phyloP scores from a whole-genome alignment of 257 asterid species.

The Solanum dulcamara region DNA sequence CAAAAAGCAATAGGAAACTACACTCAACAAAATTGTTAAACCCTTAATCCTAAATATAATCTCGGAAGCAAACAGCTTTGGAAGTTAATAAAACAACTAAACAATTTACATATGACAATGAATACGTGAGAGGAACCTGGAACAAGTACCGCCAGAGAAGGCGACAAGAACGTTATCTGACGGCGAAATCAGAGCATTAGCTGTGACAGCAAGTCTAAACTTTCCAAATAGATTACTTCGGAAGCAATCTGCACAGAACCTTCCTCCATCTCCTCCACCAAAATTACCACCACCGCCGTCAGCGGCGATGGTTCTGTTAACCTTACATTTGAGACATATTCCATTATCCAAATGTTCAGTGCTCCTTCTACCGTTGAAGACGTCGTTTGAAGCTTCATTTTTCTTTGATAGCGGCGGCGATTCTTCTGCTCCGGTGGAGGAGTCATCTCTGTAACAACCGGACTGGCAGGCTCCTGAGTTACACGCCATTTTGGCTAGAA shows the following conservation, averaged over 20 bases:
- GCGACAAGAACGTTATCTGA: slow-evolving; percentile 80
- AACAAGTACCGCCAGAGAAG: slow-evolving; percentile 85
- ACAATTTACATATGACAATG: background rate
- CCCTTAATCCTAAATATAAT: background rate
- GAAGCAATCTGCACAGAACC: slow-evolving; percentile 74
- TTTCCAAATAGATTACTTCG: slow-evolving; percentile 64
- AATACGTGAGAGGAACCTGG: slow-evolving; percentile 37
- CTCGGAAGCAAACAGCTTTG: background rate
- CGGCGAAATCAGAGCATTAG: slow-evolving; percentile 80
- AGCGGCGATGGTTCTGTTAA: slow-evolving; percentile 32
- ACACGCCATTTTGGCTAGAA: slow-evolving; percentile 46
- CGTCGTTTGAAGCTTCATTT: background rate
- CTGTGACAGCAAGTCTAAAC: slow-evolving; percentile 69
- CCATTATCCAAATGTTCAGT: background rate
- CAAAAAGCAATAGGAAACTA: background rate
- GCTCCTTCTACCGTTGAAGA: slow-evolving; percentile 10
- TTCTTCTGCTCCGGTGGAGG: background rate
- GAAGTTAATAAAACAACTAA: background rate
- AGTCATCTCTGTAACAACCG: slow-evolving; percentile 53
- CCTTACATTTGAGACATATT: slow-evolving; percentile 69
- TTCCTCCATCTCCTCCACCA: slow-evolving; percentile 35
- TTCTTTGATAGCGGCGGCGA: background rate
- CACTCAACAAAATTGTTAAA: background rate
- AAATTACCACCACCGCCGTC: slow-evolving; percentile 8
- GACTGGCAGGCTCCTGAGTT: slow-evolving; percentile 58